phyloP scores from a whole-genome alignment of 1,284 basidiomycete genomes.

The Trametes sp. region DNA sequence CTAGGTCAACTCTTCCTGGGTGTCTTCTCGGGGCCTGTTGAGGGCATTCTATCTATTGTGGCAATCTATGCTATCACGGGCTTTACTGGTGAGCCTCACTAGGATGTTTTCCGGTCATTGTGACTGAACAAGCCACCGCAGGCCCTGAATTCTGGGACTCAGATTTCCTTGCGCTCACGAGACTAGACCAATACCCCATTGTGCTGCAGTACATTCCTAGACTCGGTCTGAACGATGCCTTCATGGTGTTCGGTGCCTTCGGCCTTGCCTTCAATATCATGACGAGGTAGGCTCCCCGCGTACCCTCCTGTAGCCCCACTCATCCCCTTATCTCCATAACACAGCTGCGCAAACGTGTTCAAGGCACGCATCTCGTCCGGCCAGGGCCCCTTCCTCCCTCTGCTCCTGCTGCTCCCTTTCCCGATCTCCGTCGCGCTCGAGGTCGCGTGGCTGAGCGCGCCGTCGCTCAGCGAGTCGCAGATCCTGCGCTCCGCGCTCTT shows the following conservation, averaged over 20 bases:
- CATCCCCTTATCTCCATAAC: not conserved
- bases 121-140: slow-evolving; percentile 32
- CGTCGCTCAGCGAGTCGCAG: slow-evolving; percentile 60
- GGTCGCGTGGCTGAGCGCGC: slow-evolving; percentile 81
- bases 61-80: slow-evolving; percentile 84
- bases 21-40: slow-evolving; percentile 96
- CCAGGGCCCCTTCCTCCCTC: slow-evolving; percentile 59
- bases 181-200: slow-evolving; percentile 60
- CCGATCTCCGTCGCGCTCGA: slow-evolving; percentile 74
- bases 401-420: slow-evolving; percentile 85
- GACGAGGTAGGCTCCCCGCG: slow-evolving; percentile 55
- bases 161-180: slow-evolving; percentile 68
- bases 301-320: not conserved
- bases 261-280: slow-evolving; percentile 86
- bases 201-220: slow-evolving; percentile 63
- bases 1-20: slow-evolving; percentile 87
- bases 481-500: slow-evolving; percentile 75
- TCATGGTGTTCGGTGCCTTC: slow-evolving; percentile 86
- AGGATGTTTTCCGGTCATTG: no score
- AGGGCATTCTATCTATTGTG: slow-evolving; percentile 92
- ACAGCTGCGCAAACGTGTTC: slow-evolving; percentile 82
- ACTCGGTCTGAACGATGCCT: slow-evolving; percentile 84
- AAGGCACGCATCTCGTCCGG: slow-evolving; percentile 49
- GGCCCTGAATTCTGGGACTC: slow-evolving; percentile 89
- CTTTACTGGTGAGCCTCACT: slow-evolving; percentile 60